Evolutionary conservation across 495 filamentous ascomycete genomes (phyloP).

Genomic region (Chlorociboria aeruginascens): DNA sequence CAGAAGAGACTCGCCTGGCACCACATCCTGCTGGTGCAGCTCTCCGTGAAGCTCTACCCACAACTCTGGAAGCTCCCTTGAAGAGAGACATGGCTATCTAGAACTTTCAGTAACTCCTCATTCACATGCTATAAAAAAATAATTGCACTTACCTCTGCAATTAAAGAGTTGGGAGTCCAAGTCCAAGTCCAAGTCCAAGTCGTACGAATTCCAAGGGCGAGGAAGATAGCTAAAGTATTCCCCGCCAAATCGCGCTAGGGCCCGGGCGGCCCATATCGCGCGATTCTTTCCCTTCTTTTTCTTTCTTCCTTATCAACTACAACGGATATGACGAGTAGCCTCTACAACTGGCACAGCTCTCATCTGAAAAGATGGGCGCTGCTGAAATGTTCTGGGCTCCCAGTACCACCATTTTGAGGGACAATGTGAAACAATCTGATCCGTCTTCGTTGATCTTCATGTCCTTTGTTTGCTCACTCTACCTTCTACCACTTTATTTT

Average conservation of each 20-base stretch:
- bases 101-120: background rate
- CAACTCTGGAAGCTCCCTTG: conserved; percentile 12
- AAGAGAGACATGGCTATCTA: conserved; percentile 20
- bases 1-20: conserved; percentile 31
- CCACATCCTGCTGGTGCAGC: conserved; percentile 6
- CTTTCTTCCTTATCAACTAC: conserved; percentile 41
- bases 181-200: background rate
- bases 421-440: conserved; percentile 49
- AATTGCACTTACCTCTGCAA: conserved; percentile 9
- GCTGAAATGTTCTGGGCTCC: conserved; percentile 41
- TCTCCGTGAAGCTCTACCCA: conserved; percentile 11
- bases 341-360: conserved; percentile 23
- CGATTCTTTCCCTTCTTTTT: conserved; percentile 6
- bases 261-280: background rate
- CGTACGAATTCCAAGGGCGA: conserved; percentile 1
- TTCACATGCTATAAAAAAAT: background rate
- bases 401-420: conserved; percentile 40
- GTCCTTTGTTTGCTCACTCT: background rate
- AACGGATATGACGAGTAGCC: conserved; percentile 44
- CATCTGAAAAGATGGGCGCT: conserved; percentile 22
- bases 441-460: conserved; percentile 12
- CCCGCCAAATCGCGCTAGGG: background rate
- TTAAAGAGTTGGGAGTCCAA: background rate
- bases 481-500: background rate
- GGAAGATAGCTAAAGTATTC: background rate